Evolutionary conservation across 1,284 basidiomycete genomes (phyloP).

Genomic region (Sanguinoderma infundibulare): DNA sequence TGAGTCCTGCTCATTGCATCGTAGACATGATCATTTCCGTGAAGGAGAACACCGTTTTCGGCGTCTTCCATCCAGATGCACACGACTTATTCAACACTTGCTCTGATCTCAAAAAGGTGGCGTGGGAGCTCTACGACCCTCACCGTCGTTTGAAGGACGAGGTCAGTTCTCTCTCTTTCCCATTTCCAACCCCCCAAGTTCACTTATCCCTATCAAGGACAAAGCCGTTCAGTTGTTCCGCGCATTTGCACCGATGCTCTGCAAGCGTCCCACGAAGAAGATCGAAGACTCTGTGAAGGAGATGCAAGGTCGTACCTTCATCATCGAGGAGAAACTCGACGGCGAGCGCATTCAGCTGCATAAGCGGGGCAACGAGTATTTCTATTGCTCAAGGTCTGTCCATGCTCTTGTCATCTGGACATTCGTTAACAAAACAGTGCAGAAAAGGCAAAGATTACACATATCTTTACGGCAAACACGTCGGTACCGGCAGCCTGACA

Average conservation of each 20-base stretch:
- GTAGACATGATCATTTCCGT: slow-evolving; percentile 80
- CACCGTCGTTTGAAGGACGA: slow-evolving; percentile 63
- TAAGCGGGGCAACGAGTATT: slow-evolving; percentile 86
- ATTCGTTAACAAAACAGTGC: background rate
- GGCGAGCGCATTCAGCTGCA: slow-evolving; percentile 95
- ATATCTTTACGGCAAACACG: slow-evolving; percentile 85
- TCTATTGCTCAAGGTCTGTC: slow-evolving; percentile 84
- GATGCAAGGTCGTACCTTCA: slow-evolving; percentile 76
- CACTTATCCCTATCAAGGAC: slow-evolving; percentile 52
- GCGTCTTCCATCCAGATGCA: slow-evolving; percentile 90
- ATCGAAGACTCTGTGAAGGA: slow-evolving; percentile 84
- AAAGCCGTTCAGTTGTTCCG: slow-evolving; percentile 81
- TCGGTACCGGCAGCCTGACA: slow-evolving; percentile 83
- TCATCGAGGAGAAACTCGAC: slow-evolving; percentile 96
- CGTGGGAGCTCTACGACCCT: slow-evolving; percentile 79
- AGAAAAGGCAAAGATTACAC: slow-evolving; percentile 96
- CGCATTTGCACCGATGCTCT: slow-evolving; percentile 92
- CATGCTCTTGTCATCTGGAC: background rate
- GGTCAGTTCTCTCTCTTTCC: slow-evolving; percentile 38
- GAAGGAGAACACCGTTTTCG: slow-evolving; percentile 88
- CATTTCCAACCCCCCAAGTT: background rate
- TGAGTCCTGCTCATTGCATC: background rate
- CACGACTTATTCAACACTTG: slow-evolving; percentile 92
- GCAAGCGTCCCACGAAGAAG: slow-evolving; percentile 80
- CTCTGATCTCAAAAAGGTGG: slow-evolving; percentile 91